Base-by-base conservation (phyloP, 805 yeast genomes). In the Citeromyces matritensis region DNA sequence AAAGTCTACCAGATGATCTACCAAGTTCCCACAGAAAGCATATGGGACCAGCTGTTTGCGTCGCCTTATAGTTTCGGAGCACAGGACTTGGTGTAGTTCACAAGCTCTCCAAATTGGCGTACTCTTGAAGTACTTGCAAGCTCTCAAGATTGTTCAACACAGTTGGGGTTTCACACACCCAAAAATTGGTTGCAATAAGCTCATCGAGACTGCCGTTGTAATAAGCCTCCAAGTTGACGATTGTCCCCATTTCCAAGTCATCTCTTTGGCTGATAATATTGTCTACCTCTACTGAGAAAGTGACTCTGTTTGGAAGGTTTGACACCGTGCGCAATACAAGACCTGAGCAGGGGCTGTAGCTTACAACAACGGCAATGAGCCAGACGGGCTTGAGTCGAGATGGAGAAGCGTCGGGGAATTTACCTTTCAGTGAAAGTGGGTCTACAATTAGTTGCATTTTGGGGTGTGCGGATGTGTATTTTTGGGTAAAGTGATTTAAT, bases 41-140 rank as follows among this genome's bases (percentile, higher is more conserved):
- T 76, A 23, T 75, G 83, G 80, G 82, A 73, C 32, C 79, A 72
- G 40, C 69, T 69, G 40, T 71, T 73, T 44, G 52, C 55, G 1
- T 43, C 47, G 12, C 41, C 29, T 10, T 17, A 17, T 7, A 17
- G 21, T 7, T 17, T 17, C 21, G 21, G 21, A 7, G 21, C 21
- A 17, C 21, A 17, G 7, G 21, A 17, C 21, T 7, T 17, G 7
- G 21, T 17, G 21, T 17, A 7, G 7, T 7, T 17, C n/a, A 17
- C 21, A 17, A 17, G 7, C 21, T 17, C 6, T 17, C 21, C 21
- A 17, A 5, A 7, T 7, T 17, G 7, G 21, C 21, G 7, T 17
- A 17, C 21, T 17, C 21, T 17, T 17, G 5, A 7, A 17, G 21
- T 17, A 17, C 7, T 17, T 5, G 6, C 29, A 35, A 19, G 14